Evolutionary conservation across 441 rosid species (phyloP).

Genomic region (Mallotus japonicus): DNA sequence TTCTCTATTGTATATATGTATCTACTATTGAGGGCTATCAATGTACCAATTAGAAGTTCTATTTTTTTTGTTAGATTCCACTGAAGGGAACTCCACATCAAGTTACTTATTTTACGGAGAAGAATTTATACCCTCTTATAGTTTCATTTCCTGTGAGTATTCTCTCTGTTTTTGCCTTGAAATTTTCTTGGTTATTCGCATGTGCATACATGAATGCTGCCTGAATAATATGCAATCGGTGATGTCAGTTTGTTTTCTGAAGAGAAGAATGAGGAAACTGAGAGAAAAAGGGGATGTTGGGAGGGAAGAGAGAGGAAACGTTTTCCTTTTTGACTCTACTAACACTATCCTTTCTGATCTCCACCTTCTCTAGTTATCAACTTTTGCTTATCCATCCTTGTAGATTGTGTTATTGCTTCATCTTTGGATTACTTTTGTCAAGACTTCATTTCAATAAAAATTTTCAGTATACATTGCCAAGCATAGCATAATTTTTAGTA

Average conservation of each 20-base stretch:
- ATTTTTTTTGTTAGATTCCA: conserved; percentile 61
- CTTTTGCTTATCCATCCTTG: neutral
- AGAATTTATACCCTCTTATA: conserved; percentile 83
- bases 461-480: neutral
- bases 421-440: neutral
- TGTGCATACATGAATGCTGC: neutral
- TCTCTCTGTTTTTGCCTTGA: conserved; percentile 14
- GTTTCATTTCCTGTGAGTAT: conserved; percentile 89
- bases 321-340: neutral
- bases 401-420: conserved; percentile 6
- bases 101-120: conserved; percentile 91
- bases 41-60: conserved; percentile 29
- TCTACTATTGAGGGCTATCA: conserved; percentile 10
- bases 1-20: neutral
- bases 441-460: too few relatives aligned
- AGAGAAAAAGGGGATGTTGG: neutral
- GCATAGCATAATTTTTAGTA: neutral
- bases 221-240: neutral
- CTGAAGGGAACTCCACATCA: conserved; percentile 98
- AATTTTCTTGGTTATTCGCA: conserved; percentile 6
- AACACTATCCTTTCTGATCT: neutral
- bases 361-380: neutral
- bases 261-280: neutral
- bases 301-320: neutral
- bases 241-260: neutral